Evolutionary conservation across 2,329 filamentous ascomycete species (phyloP).

Genomic region (Fusarium chuoi): DNA sequence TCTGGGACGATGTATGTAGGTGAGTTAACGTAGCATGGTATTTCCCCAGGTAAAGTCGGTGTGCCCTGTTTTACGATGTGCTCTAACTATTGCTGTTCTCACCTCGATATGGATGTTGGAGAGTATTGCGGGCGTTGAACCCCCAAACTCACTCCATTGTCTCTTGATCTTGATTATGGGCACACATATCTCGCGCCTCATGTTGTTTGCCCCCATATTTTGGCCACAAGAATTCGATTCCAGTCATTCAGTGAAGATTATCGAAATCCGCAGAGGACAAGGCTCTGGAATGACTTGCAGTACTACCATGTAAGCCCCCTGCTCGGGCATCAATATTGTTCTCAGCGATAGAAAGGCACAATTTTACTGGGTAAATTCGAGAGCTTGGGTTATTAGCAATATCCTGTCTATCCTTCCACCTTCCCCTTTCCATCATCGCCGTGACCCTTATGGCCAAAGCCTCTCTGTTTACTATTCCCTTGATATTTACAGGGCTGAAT

Average conservation of each 20-base stretch:
- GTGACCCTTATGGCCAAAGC: background rate
- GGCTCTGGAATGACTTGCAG: slow-evolving; percentile 21
- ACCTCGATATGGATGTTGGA: slow-evolving; percentile 1
- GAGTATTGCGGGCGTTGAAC: slow-evolving; percentile 7
- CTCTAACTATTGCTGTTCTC: background rate
- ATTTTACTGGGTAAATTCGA: background rate
- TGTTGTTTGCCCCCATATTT: slow-evolving; percentile 17
- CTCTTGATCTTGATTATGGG: slow-evolving; percentile 5
- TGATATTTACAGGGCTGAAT: slow-evolving; percentile 28
- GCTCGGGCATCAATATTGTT: slow-evolving; percentile 12
- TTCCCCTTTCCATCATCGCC: background rate
- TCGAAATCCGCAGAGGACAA: slow-evolving; percentile 4
- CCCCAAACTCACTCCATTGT: slow-evolving; percentile 19
- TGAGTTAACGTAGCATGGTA: slow-evolving; percentile 13
- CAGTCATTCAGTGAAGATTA: background rate
- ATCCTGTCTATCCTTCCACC: background rate
- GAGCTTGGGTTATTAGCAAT: background rate
- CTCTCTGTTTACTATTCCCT: background rate
- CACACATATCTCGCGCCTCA: slow-evolving; percentile 12
- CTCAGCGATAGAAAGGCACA: background rate
- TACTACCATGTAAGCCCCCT: background rate
- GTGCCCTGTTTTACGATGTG: slow-evolving; percentile 8
- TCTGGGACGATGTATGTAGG: slow-evolving; percentile 10
- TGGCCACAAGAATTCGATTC: background rate
- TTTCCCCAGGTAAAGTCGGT: slow-evolving; percentile 30